Evolutionary conservation across 2,329 filamentous ascomycete genomes (phyloP), one percentile per base, ranked within the genome.

Genomic region (Cadophora sp.): DNA sequence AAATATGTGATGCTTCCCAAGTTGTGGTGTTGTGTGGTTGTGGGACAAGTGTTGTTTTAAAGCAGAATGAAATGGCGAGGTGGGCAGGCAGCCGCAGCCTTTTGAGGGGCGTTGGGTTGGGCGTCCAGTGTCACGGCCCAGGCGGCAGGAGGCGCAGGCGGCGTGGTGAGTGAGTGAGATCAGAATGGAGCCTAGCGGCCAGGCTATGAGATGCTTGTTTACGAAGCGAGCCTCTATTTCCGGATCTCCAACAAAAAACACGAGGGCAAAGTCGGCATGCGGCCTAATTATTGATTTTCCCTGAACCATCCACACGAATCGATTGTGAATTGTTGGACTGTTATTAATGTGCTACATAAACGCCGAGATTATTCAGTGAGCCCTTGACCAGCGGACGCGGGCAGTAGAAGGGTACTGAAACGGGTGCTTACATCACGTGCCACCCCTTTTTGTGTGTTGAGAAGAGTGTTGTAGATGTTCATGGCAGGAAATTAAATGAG

Each of bases 71-170:
- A 31, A 34, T 9, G 6, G 43, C 56, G 26, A 59, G 46, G 6
- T 29, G 60, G 19, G 53, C 65, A 67, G 65, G 61, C 58, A 65
- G 64, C 26, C 26, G 61, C 22, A 51, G 58, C 24, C 58, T 48
- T 29, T 61, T 48, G 43, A 34, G 37, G 58, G 43, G 55, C 55
- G 55, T 58, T n/a, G n/a, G n/a, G n/a, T n/a, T n/a, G n/a, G n/a
- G n/a, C n/a, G n/a, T n/a, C n/a, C 55, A 22, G 43, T 29, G 40
- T 26, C 40, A 50, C 16, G 8, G 43, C 14, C 34, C 43, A 29
- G 24, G 43, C 26, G 48, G 26, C n/a, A n/a, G 26, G 63, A 60
- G 64, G 64, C 64, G 64, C 37, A 65, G 55, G 24, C 37, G 27
- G 31, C 31, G 55, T 58, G 51, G 51, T 31, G n/a, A n/a, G n/a